Conservation (phyloP, 176 grass and related monocot species). For the Carex littledalei region DNA sequence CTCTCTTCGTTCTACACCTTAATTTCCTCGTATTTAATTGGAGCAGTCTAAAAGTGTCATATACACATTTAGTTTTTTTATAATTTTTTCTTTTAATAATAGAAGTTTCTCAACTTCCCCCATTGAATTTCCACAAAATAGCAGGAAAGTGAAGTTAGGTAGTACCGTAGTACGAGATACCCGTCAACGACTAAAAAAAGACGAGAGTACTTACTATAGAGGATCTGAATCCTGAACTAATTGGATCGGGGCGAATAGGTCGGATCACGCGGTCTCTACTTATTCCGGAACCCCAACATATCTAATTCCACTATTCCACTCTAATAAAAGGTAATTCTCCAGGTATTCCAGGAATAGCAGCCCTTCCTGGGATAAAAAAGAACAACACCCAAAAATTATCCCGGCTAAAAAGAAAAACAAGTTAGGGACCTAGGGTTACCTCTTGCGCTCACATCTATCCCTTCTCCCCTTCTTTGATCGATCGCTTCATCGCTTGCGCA, state of each 20-base stretch:
- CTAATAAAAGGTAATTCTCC: neutral
- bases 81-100: neutral
- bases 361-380: neutral
- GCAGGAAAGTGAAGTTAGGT: neutral
- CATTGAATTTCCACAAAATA: neutral
- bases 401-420: neutral
- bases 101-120: neutral
- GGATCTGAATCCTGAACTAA: neutral
- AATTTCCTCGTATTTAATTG: too few relatives aligned
- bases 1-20: too few relatives aligned
- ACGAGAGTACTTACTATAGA: neutral
- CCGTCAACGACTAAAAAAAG: neutral
- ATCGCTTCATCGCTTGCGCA: neutral
- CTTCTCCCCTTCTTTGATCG: neutral
- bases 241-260: neutral
- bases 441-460: constrained; percentile 17
- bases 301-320: neutral
- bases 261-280: neutral
- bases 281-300: neutral
- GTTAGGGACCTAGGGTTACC: constrained; percentile 16
- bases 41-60: neutral
- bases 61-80: neutral
- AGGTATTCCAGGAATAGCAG: constrained; percentile 13
- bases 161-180: neutral
- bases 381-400: neutral